Base-by-base conservation (phyloP, 2,329 filamentous ascomycete species). In the Plectosphaerella plurivora region DNA sequence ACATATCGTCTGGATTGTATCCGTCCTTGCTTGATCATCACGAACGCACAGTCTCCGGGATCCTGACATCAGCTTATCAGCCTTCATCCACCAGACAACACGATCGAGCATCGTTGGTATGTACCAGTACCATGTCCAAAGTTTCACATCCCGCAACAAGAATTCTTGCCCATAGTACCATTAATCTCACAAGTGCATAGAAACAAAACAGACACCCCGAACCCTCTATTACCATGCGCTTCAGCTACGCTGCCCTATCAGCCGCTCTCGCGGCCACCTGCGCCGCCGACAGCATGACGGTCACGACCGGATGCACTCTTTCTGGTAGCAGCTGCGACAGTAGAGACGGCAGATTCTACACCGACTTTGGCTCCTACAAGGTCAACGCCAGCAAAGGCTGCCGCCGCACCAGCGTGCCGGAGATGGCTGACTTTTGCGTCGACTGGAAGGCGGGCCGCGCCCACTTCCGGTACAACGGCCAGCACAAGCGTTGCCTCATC, bases 401-500 rank as follows among this genome's bases (percentile, higher is more conserved):
- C 44, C 54, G 50, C 18, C 14, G 47, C 46, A 56, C 54, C 39
- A 33, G 11, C n/a, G 52, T 56, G 25, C 54, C 54, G 18, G 18
- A 41, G 14, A 51, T 56, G 52, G 46, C 14, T 0, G 54, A 54
- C 25, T 52, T 53, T 36, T 56, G 52, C 39, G 37, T 56, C 25
- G 54, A 56, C 49, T 56, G 49, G 46, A 12, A 9, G 18, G 14
- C 12, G 3, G 33, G 20, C 12, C 50, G 49, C 11, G 54, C 36
- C 14, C 54, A 56, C 41, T 56, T 56, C 50, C 25, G 46, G 12
- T 56, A 49, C 20, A 4, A 14, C n/a, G 36, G 44, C 18, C 52
- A 56, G 52, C n/a, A 45, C 52, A 56, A 56, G 52, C 45, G 54
- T n/a, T 56, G 54, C 20, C 39, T 44, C 3, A 22, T 44, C n/a